Conservation (phyloP, 306 rosid species). For the Urtica urens region DNA sequence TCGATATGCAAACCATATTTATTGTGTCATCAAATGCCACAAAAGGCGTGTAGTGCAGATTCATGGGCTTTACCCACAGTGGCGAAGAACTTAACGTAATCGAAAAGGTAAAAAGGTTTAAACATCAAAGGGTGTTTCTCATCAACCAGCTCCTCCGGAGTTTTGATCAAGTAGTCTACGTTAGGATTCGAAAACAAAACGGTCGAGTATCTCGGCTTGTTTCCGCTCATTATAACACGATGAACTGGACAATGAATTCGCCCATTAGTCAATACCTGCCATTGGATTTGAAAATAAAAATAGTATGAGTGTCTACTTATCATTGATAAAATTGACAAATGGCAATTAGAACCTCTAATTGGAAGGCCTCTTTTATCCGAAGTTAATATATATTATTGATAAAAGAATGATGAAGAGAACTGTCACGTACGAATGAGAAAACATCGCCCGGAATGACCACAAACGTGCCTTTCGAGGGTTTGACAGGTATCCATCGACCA, state of each 20-base stretch:
- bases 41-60: conserved; percentile 33
- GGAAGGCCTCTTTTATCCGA: too few species aligned
- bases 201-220: conserved; percentile 44
- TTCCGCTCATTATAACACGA: conserved; percentile 53
- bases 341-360: too few species aligned
- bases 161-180: conserved; percentile 31
- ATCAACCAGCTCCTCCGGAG: conserved; percentile 57
- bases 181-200: conserved; percentile 50
- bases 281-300: too few species aligned
- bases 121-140: conserved; percentile 55
- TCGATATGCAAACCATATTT: too few species aligned
- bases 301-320: too few species aligned
- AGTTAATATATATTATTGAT: too few species aligned
- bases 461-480: conserved; percentile 39
- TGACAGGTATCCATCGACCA: conserved; percentile 52
- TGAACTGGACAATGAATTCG: conserved; percentile 43
- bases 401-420: too few species aligned
- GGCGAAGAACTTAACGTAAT: conserved; percentile 29
- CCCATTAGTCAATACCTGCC: conserved; percentile 66
- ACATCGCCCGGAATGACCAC: conserved; percentile 49
- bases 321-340: too few species aligned
- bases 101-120: conserved; percentile 41
- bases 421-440: too few species aligned
- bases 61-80: conserved; percentile 21
- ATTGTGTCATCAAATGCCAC: conserved; percentile 51